Evolutionary conservation across 306 rosid species (phyloP).

Genomic region (Gastrolobium bilobum): DNA sequence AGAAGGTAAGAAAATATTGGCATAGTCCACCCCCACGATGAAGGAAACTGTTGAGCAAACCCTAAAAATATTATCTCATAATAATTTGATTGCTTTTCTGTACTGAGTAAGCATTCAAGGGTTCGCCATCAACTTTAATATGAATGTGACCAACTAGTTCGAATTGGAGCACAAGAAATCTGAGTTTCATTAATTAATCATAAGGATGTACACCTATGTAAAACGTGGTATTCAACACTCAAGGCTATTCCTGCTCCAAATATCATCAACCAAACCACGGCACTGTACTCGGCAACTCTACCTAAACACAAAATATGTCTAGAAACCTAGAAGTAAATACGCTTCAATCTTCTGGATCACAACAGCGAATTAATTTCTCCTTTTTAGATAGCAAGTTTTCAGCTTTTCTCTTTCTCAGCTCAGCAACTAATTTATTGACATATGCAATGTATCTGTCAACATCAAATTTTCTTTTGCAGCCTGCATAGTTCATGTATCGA

Average conservation of each 20-base stretch:
- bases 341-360: constrained; percentile 33
- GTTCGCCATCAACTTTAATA: constrained; percentile 23
- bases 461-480: constrained; percentile 95
- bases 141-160: constrained; percentile 25
- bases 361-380: constrained; percentile 58
- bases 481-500: constrained; percentile 90
- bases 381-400: constrained; percentile 52
- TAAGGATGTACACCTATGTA: not conserved
- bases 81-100: not conserved
- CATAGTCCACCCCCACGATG: not conserved
- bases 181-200: constrained; percentile 9
- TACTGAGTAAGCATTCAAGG: constrained; percentile 3
- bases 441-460: constrained; percentile 80
- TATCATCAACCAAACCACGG: constrained; percentile 12
- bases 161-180: constrained; percentile 21
- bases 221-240: not conserved
- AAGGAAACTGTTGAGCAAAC: not conserved
- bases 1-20: not conserved
- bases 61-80: not conserved
- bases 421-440: constrained; percentile 65
- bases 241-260: constrained; percentile 6
- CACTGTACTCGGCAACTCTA: constrained; percentile 14
- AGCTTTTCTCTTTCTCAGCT: constrained; percentile 73
- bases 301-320: constrained; percentile 39
- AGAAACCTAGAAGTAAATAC: constrained; percentile 2